These are phyloP conservation scores for Gossypium bickii DNA, from an alignment of 345 rosid genomes.

Conservation along the genomic window DNA sequence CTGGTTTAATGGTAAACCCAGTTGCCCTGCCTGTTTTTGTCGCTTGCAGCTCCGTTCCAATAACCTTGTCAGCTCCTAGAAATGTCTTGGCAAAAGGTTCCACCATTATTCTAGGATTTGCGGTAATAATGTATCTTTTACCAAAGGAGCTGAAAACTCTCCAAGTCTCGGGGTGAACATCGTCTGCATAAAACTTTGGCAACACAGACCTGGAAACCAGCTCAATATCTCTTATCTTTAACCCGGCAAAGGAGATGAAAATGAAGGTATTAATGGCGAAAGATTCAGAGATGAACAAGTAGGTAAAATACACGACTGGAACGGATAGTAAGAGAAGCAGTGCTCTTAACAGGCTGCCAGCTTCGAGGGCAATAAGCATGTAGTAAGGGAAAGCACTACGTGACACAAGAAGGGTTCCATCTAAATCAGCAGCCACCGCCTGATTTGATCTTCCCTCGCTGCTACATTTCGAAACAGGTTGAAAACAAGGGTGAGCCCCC, in stretches of 20 bases:
- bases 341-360: slow-evolving; percentile 71
- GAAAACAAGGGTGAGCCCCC: slow-evolving; percentile 55
- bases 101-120: slow-evolving; percentile 75
- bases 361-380: slow-evolving; percentile 84
- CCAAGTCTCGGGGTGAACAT: slow-evolving; percentile 85
- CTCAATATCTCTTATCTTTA: slow-evolving; percentile 66
- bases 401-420: slow-evolving; percentile 75
- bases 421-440: slow-evolving; percentile 71
- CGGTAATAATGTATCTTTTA: slow-evolving; percentile 63
- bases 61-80: slow-evolving; percentile 74
- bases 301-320: slow-evolving; percentile 62
- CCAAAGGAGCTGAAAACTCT: slow-evolving; percentile 73
- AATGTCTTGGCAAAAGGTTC: slow-evolving; percentile 39
- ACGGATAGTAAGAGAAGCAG: slow-evolving; percentile 52
- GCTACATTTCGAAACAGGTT: slow-evolving; percentile 44
- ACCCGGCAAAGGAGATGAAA: slow-evolving; percentile 65
- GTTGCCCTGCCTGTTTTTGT: slow-evolving; percentile 73
- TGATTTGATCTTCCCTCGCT: slow-evolving; percentile 60
- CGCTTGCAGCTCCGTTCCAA: slow-evolving; percentile 77
- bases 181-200: slow-evolving; percentile 77
- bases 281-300: slow-evolving; percentile 58
- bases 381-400: slow-evolving; percentile 78
- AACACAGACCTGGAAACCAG: slow-evolving; percentile 74
- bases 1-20: slow-evolving; percentile 64
- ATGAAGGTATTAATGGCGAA: slow-evolving; percentile 57